Evolutionary conservation across 805 yeast genomes (phyloP), one percentile per base, ranked within the genome.

Genomic region (Yamadazyma ubonensis): DNA sequence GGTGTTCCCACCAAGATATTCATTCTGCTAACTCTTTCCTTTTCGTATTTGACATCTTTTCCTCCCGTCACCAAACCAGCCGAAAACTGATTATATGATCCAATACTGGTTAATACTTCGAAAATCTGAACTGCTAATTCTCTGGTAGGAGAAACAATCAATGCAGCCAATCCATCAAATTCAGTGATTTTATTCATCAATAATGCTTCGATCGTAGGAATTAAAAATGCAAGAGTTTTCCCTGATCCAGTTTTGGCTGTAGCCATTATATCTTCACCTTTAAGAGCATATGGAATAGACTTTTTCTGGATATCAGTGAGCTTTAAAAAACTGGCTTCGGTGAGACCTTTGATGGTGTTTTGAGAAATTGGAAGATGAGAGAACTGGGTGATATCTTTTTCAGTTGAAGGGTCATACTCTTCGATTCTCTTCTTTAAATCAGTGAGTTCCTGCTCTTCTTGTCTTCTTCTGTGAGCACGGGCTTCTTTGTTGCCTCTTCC

Each of bases 61-160:
- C 97, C 97, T 36, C 97, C 97, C 53, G 90, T 89, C 8, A 90
- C 91, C 44, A 89, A 68, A 43, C 96, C 96, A 0, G 96, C 96
- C 5, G 95, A 83, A 44, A 89, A 82, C 2, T 79, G 65, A 49
- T 81, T 82, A 49, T 77, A 71, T 32, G 80, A 76, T 16, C 96
- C 97, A 38, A 89, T 81, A 51, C 81, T 84, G n/a, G 81, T 70
- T 44, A 89, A 63, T 4, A 89, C 96, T 54, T 88, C 95, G 53
- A 89, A 89, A 18, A 83, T 89, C 63, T 89, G 97, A 46, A 87
- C 81, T 0, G 96, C 96, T 50, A 89, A 65, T 55, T 89, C 97
- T 59, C 97, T 75, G 0, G 96, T 89, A 4, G 97, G 96, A 1
- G 96, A 81, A n/a, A 89, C 79, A 17, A 89, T 79, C 42, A 89